Evolutionary conservation across 495 filamentous ascomycete species (phyloP).

Genomic region (Tuber indicum): DNA sequence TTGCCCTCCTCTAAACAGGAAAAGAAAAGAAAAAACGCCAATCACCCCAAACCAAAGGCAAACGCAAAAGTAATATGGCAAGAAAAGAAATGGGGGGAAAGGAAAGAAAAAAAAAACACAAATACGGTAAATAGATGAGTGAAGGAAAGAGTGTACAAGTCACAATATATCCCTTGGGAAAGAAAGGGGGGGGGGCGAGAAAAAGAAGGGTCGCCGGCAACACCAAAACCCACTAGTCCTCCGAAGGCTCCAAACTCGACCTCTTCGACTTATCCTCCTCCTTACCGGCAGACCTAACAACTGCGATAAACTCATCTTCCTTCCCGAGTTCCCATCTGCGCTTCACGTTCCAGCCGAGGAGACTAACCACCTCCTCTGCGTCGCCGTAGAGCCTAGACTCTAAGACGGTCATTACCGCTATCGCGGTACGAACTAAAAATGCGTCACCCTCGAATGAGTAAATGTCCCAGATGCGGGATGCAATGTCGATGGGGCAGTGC

Average conservation of each 20-base stretch:
- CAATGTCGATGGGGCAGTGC: constrained; percentile 61
- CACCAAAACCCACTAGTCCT: constrained; percentile 12
- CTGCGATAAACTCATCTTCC: constrained; percentile 64
- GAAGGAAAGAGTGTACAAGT: constrained; percentile 15
- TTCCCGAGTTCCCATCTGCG: constrained; percentile 47
- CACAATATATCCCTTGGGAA: constrained; percentile 17
- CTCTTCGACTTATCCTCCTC: constrained; percentile 43
- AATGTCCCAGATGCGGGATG: constrained; percentile 81
- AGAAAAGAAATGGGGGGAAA: constrained; percentile 5
- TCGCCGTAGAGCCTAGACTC: constrained; percentile 59
- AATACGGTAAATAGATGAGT: neutral
- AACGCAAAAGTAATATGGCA: constrained; percentile 23
- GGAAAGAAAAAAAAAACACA: constrained; percentile 2
- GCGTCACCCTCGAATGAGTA: constrained; percentile 90
- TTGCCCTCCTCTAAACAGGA: constrained; percentile 5
- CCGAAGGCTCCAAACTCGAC: constrained; percentile 16
- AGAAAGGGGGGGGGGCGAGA: neutral
- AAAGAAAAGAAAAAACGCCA: constrained; percentile 26
- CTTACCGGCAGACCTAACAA: constrained; percentile 65
- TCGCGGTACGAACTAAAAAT: constrained; percentile 67
- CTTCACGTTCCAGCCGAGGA: constrained; percentile 52
- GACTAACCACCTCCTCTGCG: constrained; percentile 49
- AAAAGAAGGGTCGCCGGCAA: neutral
- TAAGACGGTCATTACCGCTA: constrained; percentile 56
- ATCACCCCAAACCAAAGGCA: constrained; percentile 26